Conservation (phyloP, 2,329 filamentous ascomycete genomes). For the Ophiostoma populinum region DNA sequence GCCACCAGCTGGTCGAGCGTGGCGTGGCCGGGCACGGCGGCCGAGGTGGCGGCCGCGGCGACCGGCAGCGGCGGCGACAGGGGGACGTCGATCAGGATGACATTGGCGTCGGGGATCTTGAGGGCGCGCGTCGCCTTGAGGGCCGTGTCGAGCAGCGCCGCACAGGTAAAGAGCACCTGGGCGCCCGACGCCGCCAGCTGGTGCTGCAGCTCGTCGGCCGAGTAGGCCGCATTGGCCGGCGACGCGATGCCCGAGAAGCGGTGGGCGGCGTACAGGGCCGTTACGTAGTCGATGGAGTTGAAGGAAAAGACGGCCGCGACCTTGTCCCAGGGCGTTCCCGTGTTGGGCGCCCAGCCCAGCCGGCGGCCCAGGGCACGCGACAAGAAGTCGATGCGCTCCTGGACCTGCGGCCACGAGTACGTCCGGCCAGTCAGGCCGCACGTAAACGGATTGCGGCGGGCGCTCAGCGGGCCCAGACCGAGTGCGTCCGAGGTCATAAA, state of each 20-base stretch:
- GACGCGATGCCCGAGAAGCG: conserved; percentile 43
- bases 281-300: conserved; percentile 50
- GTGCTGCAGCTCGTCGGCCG: conserved; percentile 44
- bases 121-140: conserved; percentile 42
- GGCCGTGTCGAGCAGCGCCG: conserved; percentile 42
- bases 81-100: conserved; percentile 49
- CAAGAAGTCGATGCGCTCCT: conserved; percentile 9
- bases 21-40: conserved; percentile 19
- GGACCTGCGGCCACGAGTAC: conserved; percentile 7
- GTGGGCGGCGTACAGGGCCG: conserved; percentile 35
- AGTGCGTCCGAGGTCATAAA: conserved; percentile 62
- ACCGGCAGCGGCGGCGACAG: conserved; percentile 17
- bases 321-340: conserved; percentile 62
- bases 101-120: conserved; percentile 40
- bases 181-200: conserved; percentile 49
- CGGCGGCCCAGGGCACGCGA: conserved; percentile 41
- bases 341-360: conserved; percentile 51
- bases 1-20: conserved; percentile 44
- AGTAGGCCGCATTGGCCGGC: conserved; percentile 56
- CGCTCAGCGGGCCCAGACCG: conserved; percentile 44
- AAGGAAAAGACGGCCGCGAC: conserved; percentile 53
- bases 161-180: conserved; percentile 52
- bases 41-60: background rate
- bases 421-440: conserved; percentile 14
- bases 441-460: conserved; percentile 25